Conservation (phyloP, 208 protist genomes). For the Angomonas deanei region DNA sequence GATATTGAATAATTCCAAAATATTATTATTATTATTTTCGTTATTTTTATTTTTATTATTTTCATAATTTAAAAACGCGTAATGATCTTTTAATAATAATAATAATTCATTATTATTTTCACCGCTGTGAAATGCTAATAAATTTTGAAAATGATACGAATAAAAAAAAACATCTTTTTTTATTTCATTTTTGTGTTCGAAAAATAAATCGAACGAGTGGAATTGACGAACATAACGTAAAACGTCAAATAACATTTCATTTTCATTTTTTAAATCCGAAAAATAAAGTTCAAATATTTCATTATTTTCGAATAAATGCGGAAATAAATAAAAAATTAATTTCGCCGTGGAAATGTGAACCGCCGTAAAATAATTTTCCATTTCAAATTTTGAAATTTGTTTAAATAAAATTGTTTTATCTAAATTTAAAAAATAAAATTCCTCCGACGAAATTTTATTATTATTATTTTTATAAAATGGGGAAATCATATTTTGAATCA, state of each 20-base stretch:
- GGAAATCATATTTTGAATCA: neutral
- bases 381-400: neutral
- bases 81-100: neutral
- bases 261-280: neutral
- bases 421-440: neutral
- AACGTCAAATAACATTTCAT: neutral
- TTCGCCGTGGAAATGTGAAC: neutral
- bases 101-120: too few species aligned
- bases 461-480: neutral
- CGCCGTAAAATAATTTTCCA: neutral
- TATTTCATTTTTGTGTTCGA: too few species aligned
- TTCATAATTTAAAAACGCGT: neutral
- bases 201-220: too few species aligned
- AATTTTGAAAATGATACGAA: neutral
- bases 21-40: neutral
- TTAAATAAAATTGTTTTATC: neutral
- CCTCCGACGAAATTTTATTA: neutral
- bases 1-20: too few species aligned
- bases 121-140: neutral
- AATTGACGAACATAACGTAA: too few species aligned
- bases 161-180: neutral
- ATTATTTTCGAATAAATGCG: too few species aligned
- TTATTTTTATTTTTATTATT: conserved; percentile 1
- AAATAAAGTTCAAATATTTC: neutral
- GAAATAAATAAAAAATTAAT: neutral